phyloP scores from a whole-genome alignment of 805 yeast genomes.

The Wickerhamomyces chambardii region DNA sequence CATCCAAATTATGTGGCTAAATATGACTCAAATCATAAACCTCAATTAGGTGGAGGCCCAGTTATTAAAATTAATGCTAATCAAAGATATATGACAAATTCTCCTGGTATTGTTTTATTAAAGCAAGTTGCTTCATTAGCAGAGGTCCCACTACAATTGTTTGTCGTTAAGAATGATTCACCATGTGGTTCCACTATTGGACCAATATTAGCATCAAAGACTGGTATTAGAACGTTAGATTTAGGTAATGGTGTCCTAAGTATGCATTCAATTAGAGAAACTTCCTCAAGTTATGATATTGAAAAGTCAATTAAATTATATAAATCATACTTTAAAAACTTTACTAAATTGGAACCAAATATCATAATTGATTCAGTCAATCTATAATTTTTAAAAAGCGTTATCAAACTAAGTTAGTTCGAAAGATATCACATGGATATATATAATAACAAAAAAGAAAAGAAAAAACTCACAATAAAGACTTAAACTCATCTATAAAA shows the following conservation, averaged over 20 bases:
- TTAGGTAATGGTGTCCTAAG: slow-evolving; percentile 87
- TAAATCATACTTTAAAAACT: slow-evolving; percentile 48
- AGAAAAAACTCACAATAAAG: too few relatives aligned
- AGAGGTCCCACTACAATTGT: slow-evolving; percentile 78
- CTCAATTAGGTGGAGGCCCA: slow-evolving; percentile 81
- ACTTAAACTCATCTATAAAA: too few relatives aligned
- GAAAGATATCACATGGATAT: too few relatives aligned
- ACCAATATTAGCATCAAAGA: slow-evolving; percentile 79
- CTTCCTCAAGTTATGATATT: slow-evolving; percentile 76
- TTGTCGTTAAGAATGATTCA: slow-evolving; percentile 89
- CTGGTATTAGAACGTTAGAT: slow-evolving; percentile 84
- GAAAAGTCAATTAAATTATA: slow-evolving; percentile 53
- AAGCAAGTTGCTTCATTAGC: slow-evolving; percentile 61
- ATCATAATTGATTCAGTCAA: slow-evolving; percentile 25
- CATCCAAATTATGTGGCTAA: slow-evolving; percentile 82
- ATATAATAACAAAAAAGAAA: too few relatives aligned
- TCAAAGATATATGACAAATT: slow-evolving; percentile 91
- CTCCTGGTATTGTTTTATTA: slow-evolving; percentile 76
- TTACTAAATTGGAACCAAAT: slow-evolving; percentile 28
- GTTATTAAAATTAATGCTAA: slow-evolving; percentile 91
- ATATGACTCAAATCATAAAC: slow-evolving; percentile 75
- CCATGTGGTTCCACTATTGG: slow-evolving; percentile 98
- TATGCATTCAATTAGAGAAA: slow-evolving; percentile 92
- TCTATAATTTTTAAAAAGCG: too few relatives aligned
- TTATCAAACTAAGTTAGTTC: too few relatives aligned